phyloP scores from a whole-genome alignment of 2,329 filamentous ascomycete genomes.

The Didymella exigua region DNA sequence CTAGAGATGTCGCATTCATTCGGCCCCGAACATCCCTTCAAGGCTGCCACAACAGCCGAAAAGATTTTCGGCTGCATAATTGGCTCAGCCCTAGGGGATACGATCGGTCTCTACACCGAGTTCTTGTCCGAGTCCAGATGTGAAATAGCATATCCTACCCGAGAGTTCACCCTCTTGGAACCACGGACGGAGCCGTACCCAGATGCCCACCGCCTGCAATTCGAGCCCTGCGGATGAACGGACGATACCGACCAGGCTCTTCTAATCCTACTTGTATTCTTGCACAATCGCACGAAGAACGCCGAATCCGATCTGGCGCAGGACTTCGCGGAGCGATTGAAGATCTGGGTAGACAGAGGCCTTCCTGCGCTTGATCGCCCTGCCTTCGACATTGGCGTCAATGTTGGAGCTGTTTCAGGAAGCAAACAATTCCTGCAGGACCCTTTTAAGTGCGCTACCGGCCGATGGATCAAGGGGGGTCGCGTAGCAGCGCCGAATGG shows the following conservation, averaged over 20 bases:
- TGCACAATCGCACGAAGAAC: constrained; percentile 49
- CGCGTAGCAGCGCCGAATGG: constrained; percentile 57
- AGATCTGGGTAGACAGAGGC: constrained; percentile 57
- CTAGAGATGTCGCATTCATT: neutral
- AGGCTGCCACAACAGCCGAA: constrained; percentile 37
- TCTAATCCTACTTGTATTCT: constrained; percentile 56
- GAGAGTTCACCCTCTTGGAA: constrained; percentile 50
- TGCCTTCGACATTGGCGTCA: constrained; percentile 56
- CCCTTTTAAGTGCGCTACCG: constrained; percentile 50
- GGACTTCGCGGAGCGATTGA: constrained; percentile 55
- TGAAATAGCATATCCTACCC: constrained; percentile 45
- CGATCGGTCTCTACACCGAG: constrained; percentile 62
- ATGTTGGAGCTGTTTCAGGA: constrained; percentile 55
- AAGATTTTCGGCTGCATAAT: constrained; percentile 55
- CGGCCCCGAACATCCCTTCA: constrained; percentile 34
- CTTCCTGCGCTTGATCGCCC: constrained; percentile 55
- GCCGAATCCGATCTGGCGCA: constrained; percentile 23
- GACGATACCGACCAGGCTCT: constrained; percentile 63
- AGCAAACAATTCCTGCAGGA: constrained; percentile 49
- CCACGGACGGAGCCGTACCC: constrained; percentile 51
- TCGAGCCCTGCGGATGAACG: constrained; percentile 54
- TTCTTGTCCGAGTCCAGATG: constrained; percentile 52
- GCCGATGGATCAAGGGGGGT: constrained; percentile 51
- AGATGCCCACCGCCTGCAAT: constrained; percentile 52
- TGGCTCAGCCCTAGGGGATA: constrained; percentile 60